Evolutionary conservation across 2,329 filamentous ascomycete genomes (phyloP).

Genomic region (Cercospora sojina): DNA sequence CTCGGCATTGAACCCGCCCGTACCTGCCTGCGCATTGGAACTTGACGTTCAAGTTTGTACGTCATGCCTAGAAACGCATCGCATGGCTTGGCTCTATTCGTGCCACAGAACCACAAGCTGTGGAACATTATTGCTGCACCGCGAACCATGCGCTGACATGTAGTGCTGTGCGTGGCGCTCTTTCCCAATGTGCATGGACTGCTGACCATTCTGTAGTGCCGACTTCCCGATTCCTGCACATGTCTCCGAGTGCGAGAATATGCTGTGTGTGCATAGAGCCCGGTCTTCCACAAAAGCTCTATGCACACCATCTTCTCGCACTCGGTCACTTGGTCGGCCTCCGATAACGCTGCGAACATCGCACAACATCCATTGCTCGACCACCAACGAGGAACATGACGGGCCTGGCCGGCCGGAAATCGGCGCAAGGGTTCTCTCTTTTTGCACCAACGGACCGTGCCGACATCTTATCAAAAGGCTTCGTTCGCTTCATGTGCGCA

Average conservation of each 20-base stretch:
- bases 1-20: neutral
- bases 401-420: neutral
- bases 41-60: neutral
- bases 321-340: neutral
- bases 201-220: neutral
- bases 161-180: neutral
- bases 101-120: neutral
- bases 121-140: neutral
- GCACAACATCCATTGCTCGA: neutral
- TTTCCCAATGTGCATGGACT: neutral
- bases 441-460: slow-evolving; percentile 11
- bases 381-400: neutral
- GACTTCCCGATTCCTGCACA: neutral
- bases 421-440: neutral
- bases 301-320: neutral
- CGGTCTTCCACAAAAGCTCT: neutral
- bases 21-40: neutral
- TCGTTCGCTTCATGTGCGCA: slow-evolving; percentile 6
- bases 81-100: neutral
- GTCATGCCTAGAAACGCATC: neutral
- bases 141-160: neutral
- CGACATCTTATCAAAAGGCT: slow-evolving; percentile 17
- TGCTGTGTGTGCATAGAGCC: too few species aligned
- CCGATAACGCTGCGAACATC: neutral
- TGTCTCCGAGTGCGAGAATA: too few species aligned